Conservation (phyloP, 2,329 filamentous ascomycete species). For the Trichoderma lentiforme region DNA sequence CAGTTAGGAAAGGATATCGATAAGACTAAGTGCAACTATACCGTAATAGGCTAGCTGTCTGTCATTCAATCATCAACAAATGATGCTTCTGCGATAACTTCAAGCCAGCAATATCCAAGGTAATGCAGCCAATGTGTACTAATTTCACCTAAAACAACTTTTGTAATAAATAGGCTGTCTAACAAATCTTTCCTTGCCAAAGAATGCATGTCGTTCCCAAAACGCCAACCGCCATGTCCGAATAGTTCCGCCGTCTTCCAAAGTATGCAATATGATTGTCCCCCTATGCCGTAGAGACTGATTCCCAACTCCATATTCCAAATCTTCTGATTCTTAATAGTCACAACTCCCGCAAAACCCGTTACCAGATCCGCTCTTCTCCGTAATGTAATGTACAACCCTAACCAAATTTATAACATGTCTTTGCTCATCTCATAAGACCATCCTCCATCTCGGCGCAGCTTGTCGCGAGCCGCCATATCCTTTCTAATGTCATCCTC, state of each 20-base stretch:
- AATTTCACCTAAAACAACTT: neutral
- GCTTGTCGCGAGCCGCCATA: slow-evolving; percentile 71
- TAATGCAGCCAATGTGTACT: neutral
- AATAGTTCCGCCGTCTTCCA: neutral
- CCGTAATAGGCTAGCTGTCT: neutral
- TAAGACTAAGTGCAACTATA: neutral
- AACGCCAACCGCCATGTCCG: slow-evolving; percentile 7
- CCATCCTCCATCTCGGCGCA: slow-evolving; percentile 84
- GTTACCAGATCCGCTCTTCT: neutral
- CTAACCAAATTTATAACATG: slow-evolving; percentile 33
- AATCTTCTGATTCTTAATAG: slow-evolving; percentile 15
- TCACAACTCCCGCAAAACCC: neutral
- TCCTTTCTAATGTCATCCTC: slow-evolving; percentile 84
- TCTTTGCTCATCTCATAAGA: slow-evolving; percentile 60
- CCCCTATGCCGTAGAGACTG: slow-evolving; percentile 2
- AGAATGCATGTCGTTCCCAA: neutral
- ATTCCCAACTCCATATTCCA: slow-evolving; percentile 15
- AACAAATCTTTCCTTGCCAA: neutral
- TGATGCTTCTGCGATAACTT: neutral
- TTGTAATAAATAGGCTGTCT: neutral
- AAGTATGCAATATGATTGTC: slow-evolving; percentile 7
- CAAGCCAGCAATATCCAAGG: neutral
- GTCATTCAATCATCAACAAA: neutral
- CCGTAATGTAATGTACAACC: neutral
- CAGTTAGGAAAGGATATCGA: neutral